These are phyloP conservation scores for Suhomyces prunicola DNA, from an alignment of 805 yeast genomes.

Conservation along the genomic window DNA sequence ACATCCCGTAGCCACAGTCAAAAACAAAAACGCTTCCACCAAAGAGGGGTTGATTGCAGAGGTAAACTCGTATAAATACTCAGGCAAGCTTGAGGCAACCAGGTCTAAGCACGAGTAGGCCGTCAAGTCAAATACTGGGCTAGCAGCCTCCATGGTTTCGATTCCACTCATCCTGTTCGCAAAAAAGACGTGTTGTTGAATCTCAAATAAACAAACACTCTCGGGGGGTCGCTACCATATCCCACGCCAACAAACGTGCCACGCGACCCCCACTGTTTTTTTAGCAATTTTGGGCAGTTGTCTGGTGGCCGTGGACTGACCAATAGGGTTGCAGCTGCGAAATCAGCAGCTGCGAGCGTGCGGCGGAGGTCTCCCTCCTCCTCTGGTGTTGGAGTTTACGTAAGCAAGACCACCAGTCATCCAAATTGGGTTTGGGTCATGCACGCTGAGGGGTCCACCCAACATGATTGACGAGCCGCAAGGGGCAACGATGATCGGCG, in stretches of 20 bases:
- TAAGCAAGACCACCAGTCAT: background rate
- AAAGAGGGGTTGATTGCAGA: background rate
- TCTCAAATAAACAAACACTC: background rate
- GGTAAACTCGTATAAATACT: background rate
- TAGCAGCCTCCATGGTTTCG: background rate
- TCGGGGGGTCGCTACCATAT: background rate
- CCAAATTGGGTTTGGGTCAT: background rate
- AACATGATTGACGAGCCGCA: background rate
- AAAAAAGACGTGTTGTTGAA: background rate
- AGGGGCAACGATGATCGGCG: background rate
- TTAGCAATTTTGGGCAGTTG: background rate
- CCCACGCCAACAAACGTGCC: background rate
- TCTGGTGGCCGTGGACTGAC: background rate
- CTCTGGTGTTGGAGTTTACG: no score
- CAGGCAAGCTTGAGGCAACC: background rate
- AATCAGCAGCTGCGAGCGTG: background rate
- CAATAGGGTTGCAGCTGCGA: background rate
- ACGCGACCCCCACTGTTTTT: background rate
- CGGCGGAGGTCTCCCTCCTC: background rate
- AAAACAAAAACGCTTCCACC: background rate
- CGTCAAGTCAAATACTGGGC: background rate
- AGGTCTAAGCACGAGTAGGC: background rate
- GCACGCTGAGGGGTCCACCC: background rate
- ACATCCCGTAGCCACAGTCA: slow-evolving; percentile 1
- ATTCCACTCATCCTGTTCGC: background rate